Percentiles rank a stretch among this genome's conserved stretches.
phyloP scores from a whole-genome alignment of 2,329 filamentous ascomycete species.

The Cladophialophora bantiana region DNA sequence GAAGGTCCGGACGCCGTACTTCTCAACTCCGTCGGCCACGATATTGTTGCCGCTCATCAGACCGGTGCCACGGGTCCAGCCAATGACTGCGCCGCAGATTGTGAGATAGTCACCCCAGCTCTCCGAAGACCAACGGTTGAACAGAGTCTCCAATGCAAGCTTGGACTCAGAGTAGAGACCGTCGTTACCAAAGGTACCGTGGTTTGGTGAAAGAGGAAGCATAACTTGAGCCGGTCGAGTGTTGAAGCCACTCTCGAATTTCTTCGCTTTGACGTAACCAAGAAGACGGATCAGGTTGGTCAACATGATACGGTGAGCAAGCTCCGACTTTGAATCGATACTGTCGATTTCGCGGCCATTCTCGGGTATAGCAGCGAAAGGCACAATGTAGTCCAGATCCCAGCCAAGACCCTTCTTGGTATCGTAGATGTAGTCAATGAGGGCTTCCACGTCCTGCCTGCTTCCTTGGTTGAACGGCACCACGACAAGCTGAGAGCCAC shows the following conservation, averaged over 20 bases:
- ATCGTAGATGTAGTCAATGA: conserved; percentile 96
- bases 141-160: conserved; percentile 92
- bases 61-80: conserved; percentile 97
- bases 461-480: conserved; percentile 99
- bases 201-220: conserved; percentile 93
- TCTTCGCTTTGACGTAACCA: conserved; percentile 88
- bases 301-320: conserved; percentile 98
- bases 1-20: conserved; percentile 95
- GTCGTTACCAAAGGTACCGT: conserved; percentile 97
- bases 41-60: conserved; percentile 98
- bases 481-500: conserved; percentile 94
- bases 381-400: conserved; percentile 95
- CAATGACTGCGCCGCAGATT: conserved; percentile 97
- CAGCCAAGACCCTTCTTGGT: conserved; percentile 94
- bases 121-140: conserved; percentile 98
- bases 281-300: conserved; percentile 94
- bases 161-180: conserved; percentile 99
- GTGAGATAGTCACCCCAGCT: conserved; percentile 97
- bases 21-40: conserved; percentile 95
- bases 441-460: conserved; percentile 94
- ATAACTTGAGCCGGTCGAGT: conserved; percentile 97
- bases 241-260: conserved; percentile 85
- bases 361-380: conserved; percentile 96
- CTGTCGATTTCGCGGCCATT: conserved; percentile 96
- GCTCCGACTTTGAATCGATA: conserved; percentile 96